These are phyloP conservation scores for Aspergillus olivimuriae DNA, from an alignment of 495 filamentous ascomycete species.

Conservation along the genomic window DNA sequence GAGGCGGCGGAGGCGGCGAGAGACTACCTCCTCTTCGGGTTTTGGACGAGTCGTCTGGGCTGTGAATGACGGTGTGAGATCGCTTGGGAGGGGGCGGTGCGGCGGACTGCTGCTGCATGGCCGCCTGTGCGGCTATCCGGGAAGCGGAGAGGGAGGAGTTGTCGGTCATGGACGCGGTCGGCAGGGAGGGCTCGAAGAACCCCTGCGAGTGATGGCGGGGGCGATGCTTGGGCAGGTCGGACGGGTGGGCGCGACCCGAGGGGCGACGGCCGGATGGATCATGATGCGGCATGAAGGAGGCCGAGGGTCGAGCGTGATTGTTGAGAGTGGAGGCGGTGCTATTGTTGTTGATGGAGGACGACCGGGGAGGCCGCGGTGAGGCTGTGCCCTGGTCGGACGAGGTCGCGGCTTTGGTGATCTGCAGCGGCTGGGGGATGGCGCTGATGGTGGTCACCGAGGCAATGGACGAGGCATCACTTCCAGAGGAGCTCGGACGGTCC, in stretches of 20 bases:
- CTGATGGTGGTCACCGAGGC: conserved; percentile 44
- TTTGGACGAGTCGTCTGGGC: conserved; percentile 28
- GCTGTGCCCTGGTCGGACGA: conserved; percentile 13
- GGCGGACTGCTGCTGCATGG: conserved; percentile 62
- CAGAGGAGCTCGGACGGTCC: conserved; percentile 39
- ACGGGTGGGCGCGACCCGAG: conserved; percentile 33
- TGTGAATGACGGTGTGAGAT: conserved; percentile 56
- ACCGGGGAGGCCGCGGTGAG: conserved; percentile 32
- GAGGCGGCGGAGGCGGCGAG: conserved; percentile 39
- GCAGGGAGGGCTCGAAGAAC: conserved; percentile 81
- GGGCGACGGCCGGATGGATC: conserved; percentile 32
- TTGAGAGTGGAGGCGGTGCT: conserved; percentile 21
- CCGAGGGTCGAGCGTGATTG: conserved; percentile 22
- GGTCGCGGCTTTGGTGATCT: conserved; percentile 8
- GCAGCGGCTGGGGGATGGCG: conserved; percentile 21
- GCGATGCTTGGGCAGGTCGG: conserved; percentile 37
- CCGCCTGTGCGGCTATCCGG: conserved; percentile 85
- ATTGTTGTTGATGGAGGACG: conserved; percentile 19
- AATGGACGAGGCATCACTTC: conserved; percentile 44
- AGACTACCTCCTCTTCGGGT: conserved; percentile 37
- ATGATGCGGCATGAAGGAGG: conserved; percentile 35
- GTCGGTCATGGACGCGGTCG: conserved; percentile 56
- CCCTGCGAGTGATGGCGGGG: conserved; percentile 71
- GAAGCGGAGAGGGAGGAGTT: conserved; percentile 62
- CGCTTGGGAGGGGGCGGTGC: conserved; percentile 55